phyloP scores from a whole-genome alignment of 371 early-diverging fungal species.

The Parasitella parasitica region DNA sequence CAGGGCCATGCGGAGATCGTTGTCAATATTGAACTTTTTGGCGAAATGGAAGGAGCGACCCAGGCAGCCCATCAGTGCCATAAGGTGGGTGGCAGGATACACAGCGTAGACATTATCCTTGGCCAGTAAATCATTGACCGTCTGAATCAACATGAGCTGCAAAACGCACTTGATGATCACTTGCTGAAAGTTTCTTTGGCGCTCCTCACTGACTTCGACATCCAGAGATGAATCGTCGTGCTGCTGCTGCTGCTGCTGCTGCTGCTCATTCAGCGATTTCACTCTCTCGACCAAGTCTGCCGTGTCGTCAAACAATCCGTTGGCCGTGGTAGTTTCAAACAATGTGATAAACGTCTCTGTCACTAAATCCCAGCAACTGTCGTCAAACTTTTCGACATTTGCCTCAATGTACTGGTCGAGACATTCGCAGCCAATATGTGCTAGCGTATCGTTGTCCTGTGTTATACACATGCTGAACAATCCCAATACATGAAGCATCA shows the following conservation, averaged over 20 bases:
- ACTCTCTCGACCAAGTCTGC: slow-evolving; percentile 44
- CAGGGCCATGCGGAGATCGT: slow-evolving; percentile 77
- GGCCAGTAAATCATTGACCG: slow-evolving; percentile 67
- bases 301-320: slow-evolving; percentile 71
- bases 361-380: slow-evolving; percentile 69
- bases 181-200: slow-evolving; percentile 71
- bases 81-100: slow-evolving; percentile 59
- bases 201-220: slow-evolving; percentile 37
- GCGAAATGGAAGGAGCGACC: slow-evolving; percentile 85
- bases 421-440: slow-evolving; percentile 90
- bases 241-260: neutral
- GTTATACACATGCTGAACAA: slow-evolving; percentile 80
- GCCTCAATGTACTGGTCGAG: slow-evolving; percentile 84
- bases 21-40: slow-evolving; percentile 76
- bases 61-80: slow-evolving; percentile 75
- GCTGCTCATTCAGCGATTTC: slow-evolving; percentile 2
- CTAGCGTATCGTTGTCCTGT: slow-evolving; percentile 90
- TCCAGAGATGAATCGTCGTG: slow-evolving; percentile 1
- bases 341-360: slow-evolving; percentile 66
- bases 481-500: slow-evolving; percentile 78
- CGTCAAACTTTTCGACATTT: slow-evolving; percentile 72
- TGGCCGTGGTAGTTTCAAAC: slow-evolving; percentile 81
- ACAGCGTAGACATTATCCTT: slow-evolving; percentile 63
- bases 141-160: slow-evolving; percentile 77
- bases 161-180: slow-evolving; percentile 78